Conservation (phyloP, 2,329 filamentous ascomycete species). For the Colletotrichum echinochloae region DNA sequence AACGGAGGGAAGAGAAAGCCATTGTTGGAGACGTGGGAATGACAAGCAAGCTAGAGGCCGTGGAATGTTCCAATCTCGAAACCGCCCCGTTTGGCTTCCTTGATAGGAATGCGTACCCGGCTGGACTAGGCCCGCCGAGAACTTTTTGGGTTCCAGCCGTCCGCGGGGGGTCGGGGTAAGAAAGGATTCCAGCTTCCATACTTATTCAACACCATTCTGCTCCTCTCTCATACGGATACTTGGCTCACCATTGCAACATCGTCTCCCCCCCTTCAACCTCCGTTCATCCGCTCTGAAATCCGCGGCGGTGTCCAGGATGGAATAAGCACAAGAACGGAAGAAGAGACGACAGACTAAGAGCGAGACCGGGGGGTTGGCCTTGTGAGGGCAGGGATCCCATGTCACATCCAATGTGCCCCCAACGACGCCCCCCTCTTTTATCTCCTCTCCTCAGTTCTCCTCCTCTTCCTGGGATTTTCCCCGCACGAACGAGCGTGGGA, state of each 20-base stretch:
- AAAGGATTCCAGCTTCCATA: too few relatives aligned
- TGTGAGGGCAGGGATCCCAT: neutral
- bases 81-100: neutral
- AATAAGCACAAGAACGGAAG: slow-evolving; percentile 27
- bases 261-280: too few relatives aligned
- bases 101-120: neutral
- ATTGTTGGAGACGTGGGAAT: too few relatives aligned
- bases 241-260: too few relatives aligned
- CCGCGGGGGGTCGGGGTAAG: too few relatives aligned
- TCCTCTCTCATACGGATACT: too few relatives aligned
- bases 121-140: too few relatives aligned
- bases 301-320: neutral
- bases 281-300: neutral
- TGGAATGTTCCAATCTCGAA: slow-evolving; percentile 10
- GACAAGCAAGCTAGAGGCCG: neutral
- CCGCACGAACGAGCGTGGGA: slow-evolving; percentile 14
- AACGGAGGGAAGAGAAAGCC: too few relatives aligned
- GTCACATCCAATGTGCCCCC: neutral
- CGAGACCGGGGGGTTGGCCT: too few relatives aligned
- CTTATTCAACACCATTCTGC: too few relatives aligned
- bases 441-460: neutral
- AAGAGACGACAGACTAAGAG: neutral
- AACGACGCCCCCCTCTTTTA: neutral
- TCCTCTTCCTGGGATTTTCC: neutral
- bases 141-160: too few relatives aligned